Base-by-base conservation (phyloP, 306 rosid genomes). In the Pterocarpus santalinus region DNA sequence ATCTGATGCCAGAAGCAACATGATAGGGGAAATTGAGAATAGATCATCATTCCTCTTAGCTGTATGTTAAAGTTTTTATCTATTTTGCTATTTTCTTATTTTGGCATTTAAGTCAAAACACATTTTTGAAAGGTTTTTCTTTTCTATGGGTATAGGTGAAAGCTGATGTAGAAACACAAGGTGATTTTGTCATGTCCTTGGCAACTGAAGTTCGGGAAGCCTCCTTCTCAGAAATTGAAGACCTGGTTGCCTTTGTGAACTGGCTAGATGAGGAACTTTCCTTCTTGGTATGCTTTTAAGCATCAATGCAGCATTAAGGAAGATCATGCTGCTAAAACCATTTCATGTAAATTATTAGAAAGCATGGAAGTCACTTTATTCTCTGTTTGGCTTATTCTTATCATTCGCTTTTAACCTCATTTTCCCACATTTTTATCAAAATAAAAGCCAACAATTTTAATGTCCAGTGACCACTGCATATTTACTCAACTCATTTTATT, bases 141-240 rank as follows among this genome's bases (percentile, higher is more conserved):
- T 6, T 56, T 38, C 7, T 60, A 43, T 80, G 67, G 63, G 72
- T n/a, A 82, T 63, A 87, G 90, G 90, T 87, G 83, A 96, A 93
- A 93, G 99, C 99, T 70, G 98, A 93, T 78, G 98, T 93, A 53
- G 98, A 96, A 85, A 88, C 94, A 49, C 99, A 96, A 83, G 99
- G 97, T 79, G 99, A 92, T 83, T 96, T 96, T 73, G 94, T 96
- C 70, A 84, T 76, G 83, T 93, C 99, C 60, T 86, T 96, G 87
- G 99, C 99, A 68, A 87, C 90, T 74, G 98, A 96, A 88, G 97
- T 96, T 85, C 89, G 98, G 82, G 97, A 88, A 76, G 91, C 98
- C 78, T 86, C 97, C 68, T 93, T 96, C 88, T 68, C 97, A 12
- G 82, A 84, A 76, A 84, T 93, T 49, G 90, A 88, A 22, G 97